Evolutionary conservation across 75 land plant genomes (phyloP).

Genomic region (Gnetum montanum): DNA sequence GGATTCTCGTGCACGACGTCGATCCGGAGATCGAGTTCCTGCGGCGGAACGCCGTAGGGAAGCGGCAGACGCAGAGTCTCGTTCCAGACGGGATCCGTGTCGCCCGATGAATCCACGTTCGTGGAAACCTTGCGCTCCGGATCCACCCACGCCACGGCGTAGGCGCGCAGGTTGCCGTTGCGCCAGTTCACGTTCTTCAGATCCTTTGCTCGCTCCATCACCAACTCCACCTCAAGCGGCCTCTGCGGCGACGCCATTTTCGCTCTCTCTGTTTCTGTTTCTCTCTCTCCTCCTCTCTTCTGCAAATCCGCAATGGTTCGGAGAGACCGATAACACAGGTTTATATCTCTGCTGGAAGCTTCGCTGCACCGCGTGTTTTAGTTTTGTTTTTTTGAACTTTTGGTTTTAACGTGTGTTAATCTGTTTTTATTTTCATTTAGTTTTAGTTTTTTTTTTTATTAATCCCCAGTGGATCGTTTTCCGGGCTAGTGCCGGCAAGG

Average conservation of each 20-base stretch:
- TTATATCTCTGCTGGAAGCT: too few relatives aligned
- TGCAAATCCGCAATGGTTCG: too few relatives aligned
- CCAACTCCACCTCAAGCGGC: slow-evolving; percentile 37
- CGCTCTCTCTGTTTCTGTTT: too few relatives aligned
- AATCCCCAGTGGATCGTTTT: too few relatives aligned
- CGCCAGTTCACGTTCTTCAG: slow-evolving; percentile 75
- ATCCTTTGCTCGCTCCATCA: slow-evolving; percentile 54
- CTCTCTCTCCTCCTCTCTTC: too few relatives aligned
- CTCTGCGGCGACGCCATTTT: slow-evolving; percentile 5
- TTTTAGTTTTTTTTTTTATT: too few relatives aligned
- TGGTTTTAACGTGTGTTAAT: too few relatives aligned
- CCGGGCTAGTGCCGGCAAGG: too few relatives aligned
- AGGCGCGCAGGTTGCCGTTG: slow-evolving; percentile 52
- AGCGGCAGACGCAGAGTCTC: slow-evolving; percentile 34
- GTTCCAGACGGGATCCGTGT: slow-evolving; percentile 46
- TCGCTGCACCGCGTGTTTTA: too few relatives aligned
- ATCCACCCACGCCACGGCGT: slow-evolving; percentile 58
- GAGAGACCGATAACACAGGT: too few relatives aligned
- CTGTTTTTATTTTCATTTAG: too few relatives aligned
- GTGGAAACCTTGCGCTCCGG: slow-evolving; percentile 47
- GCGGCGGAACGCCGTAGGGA: slow-evolving; percentile 5
- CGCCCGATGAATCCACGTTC: slow-evolving; percentile 38
- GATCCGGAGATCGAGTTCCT: slow-evolving; percentile 29
- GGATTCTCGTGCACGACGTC: slow-evolving; percentile 40
- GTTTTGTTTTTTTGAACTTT: too few relatives aligned